Conservation (phyloP, 257 asterid genomes). For the Forsythia suspensa region DNA sequence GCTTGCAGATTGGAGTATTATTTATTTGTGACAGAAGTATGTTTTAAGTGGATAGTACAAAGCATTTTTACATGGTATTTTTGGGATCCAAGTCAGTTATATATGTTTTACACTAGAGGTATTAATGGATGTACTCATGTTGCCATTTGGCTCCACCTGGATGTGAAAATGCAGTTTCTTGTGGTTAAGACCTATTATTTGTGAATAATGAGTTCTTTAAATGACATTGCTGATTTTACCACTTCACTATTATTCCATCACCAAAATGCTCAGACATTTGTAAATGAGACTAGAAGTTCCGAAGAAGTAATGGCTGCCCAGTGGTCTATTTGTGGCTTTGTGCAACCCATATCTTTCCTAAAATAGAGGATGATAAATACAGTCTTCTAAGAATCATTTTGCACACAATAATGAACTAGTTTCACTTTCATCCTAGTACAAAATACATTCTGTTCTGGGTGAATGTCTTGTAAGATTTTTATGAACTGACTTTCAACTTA, state of each 20-base stretch:
- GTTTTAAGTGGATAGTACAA: background rate
- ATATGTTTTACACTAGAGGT: background rate
- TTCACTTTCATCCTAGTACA: background rate
- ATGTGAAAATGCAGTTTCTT: background rate
- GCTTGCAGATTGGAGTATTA: background rate
- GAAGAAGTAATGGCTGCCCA: background rate
- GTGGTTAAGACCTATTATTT: slow-evolving; percentile 5
- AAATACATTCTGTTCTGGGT: background rate
- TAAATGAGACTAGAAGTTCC: too few relatives aligned
- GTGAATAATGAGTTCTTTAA: background rate
- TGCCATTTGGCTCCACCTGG: background rate
- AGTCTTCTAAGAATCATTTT: background rate
- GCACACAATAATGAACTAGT: background rate
- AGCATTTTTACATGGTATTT: background rate
- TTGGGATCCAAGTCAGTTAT: background rate
- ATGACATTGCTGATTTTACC: background rate
- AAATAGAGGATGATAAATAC: background rate
- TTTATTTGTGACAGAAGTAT: background rate
- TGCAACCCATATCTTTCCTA: background rate
- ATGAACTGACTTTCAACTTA: background rate
- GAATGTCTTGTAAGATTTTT: background rate
- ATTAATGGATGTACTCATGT: too few relatives aligned
- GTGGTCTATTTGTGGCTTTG: background rate
- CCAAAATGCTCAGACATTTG: background rate
- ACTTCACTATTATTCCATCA: background rate